A percentile compares a stretch with the other conserved stretches of the same genome.
phyloP scores from a whole-genome alignment of 2,329 filamentous ascomycete genomes.

The Dactylellina drechsleri region DNA sequence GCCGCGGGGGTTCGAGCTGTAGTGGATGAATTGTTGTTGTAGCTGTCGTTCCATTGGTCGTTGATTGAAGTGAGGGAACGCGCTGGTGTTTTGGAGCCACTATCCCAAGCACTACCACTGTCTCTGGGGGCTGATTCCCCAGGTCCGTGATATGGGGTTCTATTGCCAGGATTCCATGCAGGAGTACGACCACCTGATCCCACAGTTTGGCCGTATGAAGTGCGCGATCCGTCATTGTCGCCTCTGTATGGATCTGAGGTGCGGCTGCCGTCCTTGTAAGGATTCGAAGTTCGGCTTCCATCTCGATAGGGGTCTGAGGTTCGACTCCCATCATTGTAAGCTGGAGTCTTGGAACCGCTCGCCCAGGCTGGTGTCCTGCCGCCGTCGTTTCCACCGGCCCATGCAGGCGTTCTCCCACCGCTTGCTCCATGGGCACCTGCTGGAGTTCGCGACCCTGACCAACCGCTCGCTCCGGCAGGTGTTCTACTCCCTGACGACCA shows the following conservation, averaged over 20 bases:
- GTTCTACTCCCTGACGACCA: slow-evolving; percentile 62
- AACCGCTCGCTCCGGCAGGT: slow-evolving; percentile 57
- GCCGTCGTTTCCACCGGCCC: slow-evolving; percentile 66
- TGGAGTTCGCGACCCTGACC: slow-evolving; percentile 64
- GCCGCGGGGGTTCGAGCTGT: slow-evolving; percentile 57
- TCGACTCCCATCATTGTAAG: slow-evolving; percentile 65
- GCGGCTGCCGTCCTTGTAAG: slow-evolving; percentile 54
- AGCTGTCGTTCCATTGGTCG: slow-evolving; percentile 70
- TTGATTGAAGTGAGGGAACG: slow-evolving; percentile 63
- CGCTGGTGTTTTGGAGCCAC: slow-evolving; percentile 80
- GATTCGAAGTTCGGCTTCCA: slow-evolving; percentile 59
- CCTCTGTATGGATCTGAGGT: slow-evolving; percentile 60
- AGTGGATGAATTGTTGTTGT: slow-evolving; percentile 64
- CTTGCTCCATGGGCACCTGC: slow-evolving; percentile 68
- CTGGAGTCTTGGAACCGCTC: slow-evolving; percentile 75
- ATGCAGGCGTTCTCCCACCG: slow-evolving; percentile 72
- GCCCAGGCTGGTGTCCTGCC: slow-evolving; percentile 76
- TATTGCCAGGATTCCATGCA: slow-evolving; percentile 80
- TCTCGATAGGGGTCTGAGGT: slow-evolving; percentile 60
- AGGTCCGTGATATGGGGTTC: slow-evolving; percentile 67
- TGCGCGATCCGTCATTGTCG: slow-evolving; percentile 78
- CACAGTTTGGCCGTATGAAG: slow-evolving; percentile 73
- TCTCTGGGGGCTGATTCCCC: slow-evolving; percentile 66
- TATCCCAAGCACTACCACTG: slow-evolving; percentile 70
- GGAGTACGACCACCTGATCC: slow-evolving; percentile 71